These are phyloP conservation scores for Patellifolia procumbens DNA, from an alignment of 179 eudicot species.

Conservation along the genomic window DNA sequence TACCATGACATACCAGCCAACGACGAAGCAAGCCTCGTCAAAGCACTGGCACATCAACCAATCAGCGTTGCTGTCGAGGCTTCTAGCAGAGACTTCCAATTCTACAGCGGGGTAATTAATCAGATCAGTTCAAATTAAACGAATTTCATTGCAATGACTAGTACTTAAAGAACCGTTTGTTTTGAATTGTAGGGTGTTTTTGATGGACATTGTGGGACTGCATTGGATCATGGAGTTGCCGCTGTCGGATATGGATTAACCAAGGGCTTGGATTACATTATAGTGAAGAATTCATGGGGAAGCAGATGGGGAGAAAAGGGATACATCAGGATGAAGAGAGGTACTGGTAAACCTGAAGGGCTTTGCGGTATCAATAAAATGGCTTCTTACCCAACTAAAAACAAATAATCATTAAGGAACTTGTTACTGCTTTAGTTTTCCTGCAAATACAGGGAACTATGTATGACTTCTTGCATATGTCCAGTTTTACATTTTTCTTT, in stretches of 20 bases:
- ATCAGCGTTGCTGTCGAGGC: conserved; percentile 52
- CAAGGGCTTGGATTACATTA: conserved; percentile 57
- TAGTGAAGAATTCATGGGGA: conserved; percentile 84
- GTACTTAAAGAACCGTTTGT: background rate
- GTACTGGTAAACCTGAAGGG: conserved; percentile 61
- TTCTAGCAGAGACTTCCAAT: conserved; percentile 52
- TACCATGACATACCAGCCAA: conserved; percentile 51
- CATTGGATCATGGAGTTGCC: conserved; percentile 71
- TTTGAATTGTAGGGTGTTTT: conserved; percentile 55
- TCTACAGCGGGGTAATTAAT: conserved; percentile 51
- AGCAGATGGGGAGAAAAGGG: conserved; percentile 88
- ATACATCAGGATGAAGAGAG: conserved; percentile 69
- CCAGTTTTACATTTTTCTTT: background rate
- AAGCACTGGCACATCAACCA: conserved; percentile 55
- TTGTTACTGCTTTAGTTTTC: background rate
- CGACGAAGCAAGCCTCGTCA: conserved; percentile 44
- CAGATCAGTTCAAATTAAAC: background rate
- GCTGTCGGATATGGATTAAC: conserved; percentile 68
- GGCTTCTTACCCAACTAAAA: conserved; percentile 84
- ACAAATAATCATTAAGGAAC: background rate
- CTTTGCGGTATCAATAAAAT: conserved; percentile 67
- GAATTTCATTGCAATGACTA: background rate
- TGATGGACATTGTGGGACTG: conserved; percentile 68
- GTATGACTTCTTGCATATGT: background rate
- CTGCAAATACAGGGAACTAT: background rate